Evolutionary conservation across 345 rosid genomes (phyloP).

Genomic region (Cardamine occulta): DNA sequence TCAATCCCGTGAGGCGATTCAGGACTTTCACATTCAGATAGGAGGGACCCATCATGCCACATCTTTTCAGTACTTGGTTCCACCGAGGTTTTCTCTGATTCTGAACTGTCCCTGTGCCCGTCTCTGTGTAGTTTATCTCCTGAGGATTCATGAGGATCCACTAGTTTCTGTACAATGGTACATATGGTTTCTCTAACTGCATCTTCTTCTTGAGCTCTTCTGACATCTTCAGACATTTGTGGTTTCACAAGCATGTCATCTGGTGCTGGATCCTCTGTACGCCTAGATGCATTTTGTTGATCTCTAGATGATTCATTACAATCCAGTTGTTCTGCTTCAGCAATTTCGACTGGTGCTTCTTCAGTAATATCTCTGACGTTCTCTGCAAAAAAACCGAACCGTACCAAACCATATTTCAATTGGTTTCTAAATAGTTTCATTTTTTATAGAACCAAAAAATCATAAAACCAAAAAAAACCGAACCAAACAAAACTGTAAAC

Average conservation of each 20-base stretch:
- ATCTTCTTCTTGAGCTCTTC: conserved; percentile 37
- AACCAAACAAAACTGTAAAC: too few relatives aligned
- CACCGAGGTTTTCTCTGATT: conserved; percentile 30
- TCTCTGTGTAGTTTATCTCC: conserved; percentile 15
- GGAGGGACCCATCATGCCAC: conserved; percentile 14
- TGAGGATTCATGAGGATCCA: conserved; percentile 20
- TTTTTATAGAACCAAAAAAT: too few relatives aligned
- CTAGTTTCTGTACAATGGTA: conserved; percentile 12
- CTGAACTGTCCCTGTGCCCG: neutral
- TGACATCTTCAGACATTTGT: conserved; percentile 32
- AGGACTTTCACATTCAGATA: conserved; percentile 25
- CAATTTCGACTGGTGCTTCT: conserved; percentile 28
- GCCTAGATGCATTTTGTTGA: conserved; percentile 26
- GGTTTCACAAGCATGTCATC: conserved; percentile 34
- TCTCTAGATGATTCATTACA: conserved; percentile 28
- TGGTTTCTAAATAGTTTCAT: too few relatives aligned
- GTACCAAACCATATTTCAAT: too few relatives aligned
- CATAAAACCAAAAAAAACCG: too few relatives aligned
- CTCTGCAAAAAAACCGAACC: too few relatives aligned
- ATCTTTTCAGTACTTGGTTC: conserved; percentile 32
- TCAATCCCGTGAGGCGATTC: conserved; percentile 15
- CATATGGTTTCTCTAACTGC: conserved; percentile 10
- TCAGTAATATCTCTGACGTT: conserved; percentile 25
- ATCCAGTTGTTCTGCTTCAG: conserved; percentile 40
- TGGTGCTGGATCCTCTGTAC: conserved; percentile 19